Conservation (phyloP, 1,284 basidiomycete species). For the Rhodotorula mucilaginosa region DNA sequence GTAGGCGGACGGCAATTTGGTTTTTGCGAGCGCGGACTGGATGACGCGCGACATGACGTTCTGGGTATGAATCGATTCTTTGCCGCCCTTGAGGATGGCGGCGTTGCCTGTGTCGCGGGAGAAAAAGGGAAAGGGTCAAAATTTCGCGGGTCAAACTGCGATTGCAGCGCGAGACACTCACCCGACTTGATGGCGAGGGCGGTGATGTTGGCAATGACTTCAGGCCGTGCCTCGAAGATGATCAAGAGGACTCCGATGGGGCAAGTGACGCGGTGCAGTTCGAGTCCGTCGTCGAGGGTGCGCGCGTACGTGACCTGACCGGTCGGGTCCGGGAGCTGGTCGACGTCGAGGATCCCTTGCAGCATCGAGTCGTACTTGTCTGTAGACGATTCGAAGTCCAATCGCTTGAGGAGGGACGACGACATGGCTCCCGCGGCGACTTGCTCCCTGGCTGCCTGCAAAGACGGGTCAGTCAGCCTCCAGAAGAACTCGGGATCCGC, state of each 20-base stretch:
- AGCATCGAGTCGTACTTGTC: constrained; percentile 96
- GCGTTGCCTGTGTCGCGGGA: constrained; percentile 66
- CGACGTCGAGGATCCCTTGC: constrained; percentile 84
- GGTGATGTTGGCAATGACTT: constrained; percentile 97
- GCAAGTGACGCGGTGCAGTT: constrained; percentile 90
- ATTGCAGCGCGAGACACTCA: constrained; percentile 47
- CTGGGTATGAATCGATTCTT: constrained; percentile 80
- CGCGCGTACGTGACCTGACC: constrained; percentile 84
- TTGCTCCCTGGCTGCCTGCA: constrained; percentile 64
- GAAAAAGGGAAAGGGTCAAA: not conserved
- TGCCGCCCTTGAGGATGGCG: constrained; percentile 94
- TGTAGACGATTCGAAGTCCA: constrained; percentile 72
- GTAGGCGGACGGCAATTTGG: constrained; percentile 71
- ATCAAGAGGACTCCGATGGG: constrained; percentile 95
- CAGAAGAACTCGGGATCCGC: not conserved
- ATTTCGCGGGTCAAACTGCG: not conserved
- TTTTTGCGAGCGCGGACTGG: constrained; percentile 66
- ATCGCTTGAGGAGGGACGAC: constrained; percentile 71
- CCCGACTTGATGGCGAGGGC: constrained; percentile 94
- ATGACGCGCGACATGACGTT: constrained; percentile 74
- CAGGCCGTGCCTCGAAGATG: constrained; percentile 96
- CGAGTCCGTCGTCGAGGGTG: constrained; percentile 77
- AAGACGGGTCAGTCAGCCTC: not conserved
- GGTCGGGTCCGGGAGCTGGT: constrained; percentile 77
- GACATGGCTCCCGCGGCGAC: constrained; percentile 82